Percentiles rank a stretch among this genome's conserved stretches.
Evolutionary conservation across 2,329 filamentous ascomycete genomes (phyloP).

Genomic region (Aspergillus brasiliensis): DNA sequence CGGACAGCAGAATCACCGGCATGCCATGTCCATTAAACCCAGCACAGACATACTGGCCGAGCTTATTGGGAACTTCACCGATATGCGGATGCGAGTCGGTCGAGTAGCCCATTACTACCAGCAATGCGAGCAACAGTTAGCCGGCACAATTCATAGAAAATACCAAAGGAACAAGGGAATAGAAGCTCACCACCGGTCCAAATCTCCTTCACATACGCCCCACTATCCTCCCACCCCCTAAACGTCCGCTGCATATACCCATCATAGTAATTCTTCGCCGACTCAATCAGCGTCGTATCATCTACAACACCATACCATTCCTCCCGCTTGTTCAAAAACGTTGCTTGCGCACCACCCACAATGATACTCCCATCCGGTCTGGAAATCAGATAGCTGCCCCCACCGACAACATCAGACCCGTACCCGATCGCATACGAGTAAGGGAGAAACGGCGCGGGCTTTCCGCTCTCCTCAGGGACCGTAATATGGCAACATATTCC

Average conservation of each 20-base stretch:
- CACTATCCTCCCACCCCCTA: conserved; percentile 40
- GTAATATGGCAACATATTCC: conserved; percentile 52
- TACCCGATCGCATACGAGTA: conserved; percentile 61
- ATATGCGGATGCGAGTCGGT: conserved; percentile 57
- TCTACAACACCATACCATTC: conserved; percentile 51
- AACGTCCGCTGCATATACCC: conserved; percentile 43
- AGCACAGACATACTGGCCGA: conserved; percentile 59
- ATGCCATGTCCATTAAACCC: conserved; percentile 71
- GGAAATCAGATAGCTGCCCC: conserved; percentile 61
- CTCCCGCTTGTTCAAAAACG: conserved; percentile 26
- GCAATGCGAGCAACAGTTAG: neutral
- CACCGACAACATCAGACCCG: conserved; percentile 56
- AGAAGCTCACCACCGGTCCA: conserved; percentile 39
- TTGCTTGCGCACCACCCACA: conserved; percentile 63
- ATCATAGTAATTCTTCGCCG: conserved; percentile 45
- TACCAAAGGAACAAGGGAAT: conserved; percentile 25
- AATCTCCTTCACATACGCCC: conserved; percentile 35
- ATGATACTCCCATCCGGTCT: conserved; percentile 59
- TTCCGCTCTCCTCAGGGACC: conserved; percentile 25
- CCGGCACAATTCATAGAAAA: neutral
- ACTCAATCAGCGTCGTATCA: conserved; percentile 54
- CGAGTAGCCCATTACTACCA: conserved; percentile 55
- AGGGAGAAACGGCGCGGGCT: conserved; percentile 34
- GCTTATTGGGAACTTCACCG: conserved; percentile 49
- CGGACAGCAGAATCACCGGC: conserved; percentile 64